Evolutionary conservation across 1,139 yeast species (phyloP), one percentile per base, ranked within the genome.

Genomic region (Hansenula lynferdii): DNA sequence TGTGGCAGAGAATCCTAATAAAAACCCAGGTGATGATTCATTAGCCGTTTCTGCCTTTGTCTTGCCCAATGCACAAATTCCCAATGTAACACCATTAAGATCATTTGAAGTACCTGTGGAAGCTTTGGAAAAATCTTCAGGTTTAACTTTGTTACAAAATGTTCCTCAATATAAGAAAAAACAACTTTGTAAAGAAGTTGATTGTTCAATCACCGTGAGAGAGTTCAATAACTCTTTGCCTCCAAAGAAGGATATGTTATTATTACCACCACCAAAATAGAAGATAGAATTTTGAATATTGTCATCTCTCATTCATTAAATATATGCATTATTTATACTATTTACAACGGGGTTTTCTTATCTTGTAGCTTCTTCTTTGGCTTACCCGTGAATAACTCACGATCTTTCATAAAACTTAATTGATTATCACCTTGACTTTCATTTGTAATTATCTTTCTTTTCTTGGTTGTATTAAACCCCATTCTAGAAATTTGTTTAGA

Each of bases 21-120:
- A 49, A 26, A 58, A 63, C 32, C 65, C 69, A 7, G 47, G 40
- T 15, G 46, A 52, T 24, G 75, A 75, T 21, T 72, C 68, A 11
- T 65, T 86, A 16, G 77, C 95, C 10, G 86, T 87, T 10, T 97
- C 84, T 1, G 96, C 97, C 0, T 92, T 92, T 65, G 97, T 92
- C 14, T 62, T 92, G 51, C 98, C 99, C 23, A 92, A 92, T 60
- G 86, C 73, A 11, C 68, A 61, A 6, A 90, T 92, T 38, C 69
- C 77, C 41, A 92, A 92, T 57, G 62, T 65, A 18, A 75, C 78
- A 1, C 89, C 92, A 9, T 67, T 94, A 44, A 77, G 77, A 33
- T 69, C 72, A 16, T 94, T 89, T 64, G 85, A 83, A 56, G 95
- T 90, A 4, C 97, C 98, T 1, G 61, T 90, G 1, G 94, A 87